Base-by-base conservation (phyloP, 129 eudicot species). In the Artemisia tridentata region DNA sequence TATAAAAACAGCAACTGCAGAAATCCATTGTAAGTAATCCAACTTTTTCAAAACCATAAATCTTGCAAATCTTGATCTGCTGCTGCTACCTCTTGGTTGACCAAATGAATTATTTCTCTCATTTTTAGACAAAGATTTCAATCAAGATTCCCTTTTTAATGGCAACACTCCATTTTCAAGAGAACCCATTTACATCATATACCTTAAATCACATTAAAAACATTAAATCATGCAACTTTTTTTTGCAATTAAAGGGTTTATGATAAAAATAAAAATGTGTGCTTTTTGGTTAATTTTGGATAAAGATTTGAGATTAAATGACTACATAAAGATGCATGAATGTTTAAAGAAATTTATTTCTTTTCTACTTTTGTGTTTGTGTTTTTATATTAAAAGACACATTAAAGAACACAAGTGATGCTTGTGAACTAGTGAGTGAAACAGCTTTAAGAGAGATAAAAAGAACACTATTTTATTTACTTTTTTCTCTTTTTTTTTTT, bases 61-160 rank as follows among this genome's bases (percentile, higher is more conserved):
- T 78, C 97, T 90, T 58, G 93, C 82, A 72, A 88, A 85, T 84
- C 92, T 85, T 70, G 99, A 90, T 90, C 96, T 95, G 92, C 77
- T 81, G 81, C 83, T 80, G 1, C 8, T 38, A 38, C 45, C 45
- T 38, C 45, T 38, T 38, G 7, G 45, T 75, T 84, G 91, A 58
- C 69, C 82, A 81, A 76, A 83, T 71, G 82, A 71, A 29, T 31
- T 63, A 64, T 60, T 76, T 46, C 87, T 85, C 61, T 79, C 92
- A 80, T 72, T 86, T 72, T 82, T 88, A 52, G 82, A 83, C 57
- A 64, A 77, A 46, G 91, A 81, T 83, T 89, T 82, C 13, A 67
- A 74, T 65, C 86, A 77, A 77, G 75, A 72, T 57, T 92, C 95
- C 75, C 88, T 92, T 84, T 89, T 92, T 80, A 79, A 18, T 74